Evolutionary conservation across 1,284 basidiomycete genomes (phyloP), one percentile per base, ranked within the genome.

Genomic region (Tilletiopsis washingtonensis): DNA sequence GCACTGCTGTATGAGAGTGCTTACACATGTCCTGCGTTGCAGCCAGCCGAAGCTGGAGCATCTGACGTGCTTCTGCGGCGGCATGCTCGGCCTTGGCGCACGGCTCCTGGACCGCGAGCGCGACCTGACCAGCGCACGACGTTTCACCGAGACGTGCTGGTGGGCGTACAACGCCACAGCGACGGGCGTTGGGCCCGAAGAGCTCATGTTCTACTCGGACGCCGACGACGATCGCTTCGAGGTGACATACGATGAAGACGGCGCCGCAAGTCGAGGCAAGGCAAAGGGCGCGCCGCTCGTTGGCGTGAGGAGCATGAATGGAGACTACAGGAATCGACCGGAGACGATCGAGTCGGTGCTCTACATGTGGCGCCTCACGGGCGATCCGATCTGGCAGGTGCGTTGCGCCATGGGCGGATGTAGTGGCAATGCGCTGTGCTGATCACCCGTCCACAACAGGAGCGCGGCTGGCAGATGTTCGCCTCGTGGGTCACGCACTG

Each of bases 401-500:
- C 12, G 32, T 34, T 11, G 32, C 32, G 32, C 12, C n/a, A n/a
- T n/a, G n/a, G n/a, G n/a, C n/a, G n/a, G n/a, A n/a, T n/a, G n/a
- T n/a, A n/a, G n/a, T n/a, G n/a, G n/a, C n/a, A n/a, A n/a, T n/a
- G n/a, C n/a, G n/a, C n/a, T n/a, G n/a, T n/a, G n/a, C n/a, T n/a
- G n/a, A n/a, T n/a, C n/a, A n/a, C n/a, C n/a, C n/a, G n/a, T n/a
- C n/a, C n/a, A n/a, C n/a, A 34, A 12, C 57, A 66, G 53, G 79
- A 80, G 49, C 73, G 76, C 36, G 80, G 79, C 3, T 81, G 80
- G 80, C 75, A 77, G 56, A 81, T 81, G 80, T 81, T 81, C 50
- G 74, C 75, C 4, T 74, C 74, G 7, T 81, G 79, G 79, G 75
- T 78, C 47, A 72, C 74, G 49, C 67, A 74, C 45, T 57, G 66